Base-by-base conservation (phyloP, 1,139 yeast species). In the Scheffersomyces cryptocercus region DNA sequence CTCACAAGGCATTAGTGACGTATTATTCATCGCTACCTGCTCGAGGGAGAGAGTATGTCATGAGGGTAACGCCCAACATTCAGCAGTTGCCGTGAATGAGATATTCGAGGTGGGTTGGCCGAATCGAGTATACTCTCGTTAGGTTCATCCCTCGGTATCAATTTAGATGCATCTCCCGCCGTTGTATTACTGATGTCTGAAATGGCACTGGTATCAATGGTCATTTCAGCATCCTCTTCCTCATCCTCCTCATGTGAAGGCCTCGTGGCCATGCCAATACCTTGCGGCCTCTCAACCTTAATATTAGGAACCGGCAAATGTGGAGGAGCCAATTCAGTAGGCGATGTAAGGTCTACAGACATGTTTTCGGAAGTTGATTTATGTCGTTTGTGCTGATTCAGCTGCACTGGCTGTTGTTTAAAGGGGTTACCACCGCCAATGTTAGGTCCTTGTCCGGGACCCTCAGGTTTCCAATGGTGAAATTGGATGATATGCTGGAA, bases 381-480 rank as follows among this genome's bases (percentile, higher is more conserved):
- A 46, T 58, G 63, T 6, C 65, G 49, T 43, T 61, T 61, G 42
- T 59, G 48, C 3, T 36, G 40, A 11, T 47, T 46, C 39, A 42
- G 51, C 28, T 43, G 52, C 28, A 36, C 44, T 14, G 43, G 43
- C 41, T 40, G 53, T 24, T 28, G 44, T 13, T 49, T 40, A 38
- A 48, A 46, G 6, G 49, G 48, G 37, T 44, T 46, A 3, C 47
- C 51, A 34, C 16, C 40, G 20, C 47, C 50, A 8, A 44, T 46
- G 14, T 41, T 40, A n/a, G 50, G 50, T 16, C 46, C 50, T 13
- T 46, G 51, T 11, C 54, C 56, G 4, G 69, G 67, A 10, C 57
- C 63, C 39, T 68, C 77, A 1, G 81, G 81, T 49, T 70, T 71
- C 81, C 81, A 76, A 48, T 76, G 81, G 46, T 76, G 81, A 51